A percentile compares a stretch with the other conserved stretches of the same genome.
Evolutionary conservation across 2,329 filamentous ascomycete species (phyloP).

Genomic region (Fusarium pilosicola): DNA sequence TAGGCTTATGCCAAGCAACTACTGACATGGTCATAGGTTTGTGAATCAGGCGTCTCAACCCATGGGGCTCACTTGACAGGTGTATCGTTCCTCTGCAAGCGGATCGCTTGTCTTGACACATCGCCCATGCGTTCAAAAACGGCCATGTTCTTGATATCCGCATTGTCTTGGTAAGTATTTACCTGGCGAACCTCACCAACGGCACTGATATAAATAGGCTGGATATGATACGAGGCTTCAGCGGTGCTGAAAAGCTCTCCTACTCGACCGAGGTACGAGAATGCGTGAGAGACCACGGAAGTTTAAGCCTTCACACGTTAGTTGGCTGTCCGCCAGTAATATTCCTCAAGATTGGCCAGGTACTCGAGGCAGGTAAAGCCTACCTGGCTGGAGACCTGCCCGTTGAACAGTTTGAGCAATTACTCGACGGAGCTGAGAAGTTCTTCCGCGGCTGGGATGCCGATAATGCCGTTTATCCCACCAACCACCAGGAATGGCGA

Average conservation of each 20-base stretch:
- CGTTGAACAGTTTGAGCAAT: conserved; percentile 9
- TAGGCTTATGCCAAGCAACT: accelerated
- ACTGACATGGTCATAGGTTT: conserved; percentile 29
- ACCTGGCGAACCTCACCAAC: accelerated
- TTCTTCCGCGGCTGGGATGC: conserved; percentile 42
- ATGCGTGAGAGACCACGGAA: conserved; percentile 40
- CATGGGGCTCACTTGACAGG: conserved; percentile 45
- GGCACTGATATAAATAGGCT: conserved; percentile 28
- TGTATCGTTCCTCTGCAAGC: conserved; percentile 42
- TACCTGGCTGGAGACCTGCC: conserved; percentile 11
- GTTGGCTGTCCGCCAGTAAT: conserved; percentile 43
- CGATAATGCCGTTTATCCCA: conserved; percentile 41
- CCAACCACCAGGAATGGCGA: conserved; percentile 41
- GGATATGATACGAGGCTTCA: conserved; percentile 45
- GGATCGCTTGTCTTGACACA: conserved; percentile 26
- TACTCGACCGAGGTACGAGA: conserved; percentile 40
- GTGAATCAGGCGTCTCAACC: conserved; percentile 41
- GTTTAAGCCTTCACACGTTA: conserved; percentile 38
- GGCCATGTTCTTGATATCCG: conserved; percentile 38
- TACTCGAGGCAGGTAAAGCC: conserved; percentile 37
- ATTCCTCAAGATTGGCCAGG: conserved; percentile 40
- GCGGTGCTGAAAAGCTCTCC: conserved; percentile 46
- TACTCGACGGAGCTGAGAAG: conserved; percentile 34
- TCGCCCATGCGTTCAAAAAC: conserved; percentile 26
- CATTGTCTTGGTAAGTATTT: conserved; percentile 37